Evolutionary conservation across 73 alveolate species (phyloP).

Genomic region (Stentor coeruleus): DNA sequence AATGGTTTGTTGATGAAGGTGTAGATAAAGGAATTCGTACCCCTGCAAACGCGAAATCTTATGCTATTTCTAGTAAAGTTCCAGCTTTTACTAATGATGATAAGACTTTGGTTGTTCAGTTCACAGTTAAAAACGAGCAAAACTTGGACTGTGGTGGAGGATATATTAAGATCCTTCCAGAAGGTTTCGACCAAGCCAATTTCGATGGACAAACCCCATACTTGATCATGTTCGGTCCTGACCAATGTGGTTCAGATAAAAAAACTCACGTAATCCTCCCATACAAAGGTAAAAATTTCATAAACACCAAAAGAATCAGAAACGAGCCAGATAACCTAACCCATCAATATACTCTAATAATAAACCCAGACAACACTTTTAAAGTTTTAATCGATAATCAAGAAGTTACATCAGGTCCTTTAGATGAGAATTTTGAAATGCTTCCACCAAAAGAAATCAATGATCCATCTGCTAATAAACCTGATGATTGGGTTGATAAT

Average conservation of each 20-base stretch:
- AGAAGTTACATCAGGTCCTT: conserved; percentile 20
- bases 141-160: conserved; percentile 49
- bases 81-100: conserved; percentile 17
- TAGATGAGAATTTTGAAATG: conserved; percentile 36
- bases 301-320: conserved; percentile 24
- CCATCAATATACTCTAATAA: conserved; percentile 28
- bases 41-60: conserved; percentile 34
- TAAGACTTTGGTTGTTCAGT: conserved; percentile 30
- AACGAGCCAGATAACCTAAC: conserved; percentile 26
- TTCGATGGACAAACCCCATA: conserved; percentile 42
- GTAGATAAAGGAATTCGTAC: conserved; percentile 36
- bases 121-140: conserved; percentile 24
- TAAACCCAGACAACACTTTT: conserved; percentile 31
- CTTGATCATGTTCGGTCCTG: conserved; percentile 47
- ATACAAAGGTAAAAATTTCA: conserved; percentile 29
- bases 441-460: conserved; percentile 34
- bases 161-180: conserved; percentile 33
- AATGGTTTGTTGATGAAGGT: conserved; percentile 32
- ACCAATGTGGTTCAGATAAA: conserved; percentile 29
- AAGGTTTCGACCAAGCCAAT: conserved; percentile 33
- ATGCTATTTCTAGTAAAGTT: conserved; percentile 30
- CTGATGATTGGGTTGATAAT: conserved; percentile 40
- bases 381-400: conserved; percentile 31
- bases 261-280: conserved; percentile 27
- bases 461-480: conserved; percentile 34